Evolutionary conservation across 306 rosid species (phyloP).

Genomic region (Vicia faba): DNA sequence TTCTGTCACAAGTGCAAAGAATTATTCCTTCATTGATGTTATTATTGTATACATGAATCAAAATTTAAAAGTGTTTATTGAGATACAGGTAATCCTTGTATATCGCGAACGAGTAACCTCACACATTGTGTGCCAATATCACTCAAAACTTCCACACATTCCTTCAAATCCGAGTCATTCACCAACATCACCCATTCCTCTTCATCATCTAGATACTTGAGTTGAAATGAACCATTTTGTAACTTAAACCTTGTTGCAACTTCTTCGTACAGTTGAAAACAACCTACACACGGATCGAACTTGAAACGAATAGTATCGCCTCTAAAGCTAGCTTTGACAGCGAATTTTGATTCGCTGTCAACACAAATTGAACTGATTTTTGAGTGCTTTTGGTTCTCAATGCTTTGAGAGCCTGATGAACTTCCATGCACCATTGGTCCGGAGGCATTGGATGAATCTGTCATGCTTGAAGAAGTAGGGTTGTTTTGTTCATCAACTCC

Average conservation of each 20-base stretch:
- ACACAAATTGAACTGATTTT: conserved; percentile 43
- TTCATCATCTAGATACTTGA: conserved; percentile 86
- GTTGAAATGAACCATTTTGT: conserved; percentile 73
- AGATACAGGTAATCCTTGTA: background rate
- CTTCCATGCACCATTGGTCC: conserved; percentile 53
- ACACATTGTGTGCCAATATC: conserved; percentile 61
- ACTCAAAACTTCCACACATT: conserved; percentile 72
- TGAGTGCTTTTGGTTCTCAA: conserved; percentile 55
- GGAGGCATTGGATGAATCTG: conserved; percentile 68
- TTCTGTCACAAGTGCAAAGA: too few relatives aligned
- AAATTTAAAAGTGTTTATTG: background rate
- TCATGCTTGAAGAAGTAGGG: conserved; percentile 60
- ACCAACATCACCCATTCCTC: conserved; percentile 95
- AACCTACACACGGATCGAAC: conserved; percentile 69
- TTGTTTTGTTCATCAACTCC: conserved; percentile 57
- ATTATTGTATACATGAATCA: background rate
- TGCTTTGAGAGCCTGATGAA: conserved; percentile 72
- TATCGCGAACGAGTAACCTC: conserved; percentile 74
- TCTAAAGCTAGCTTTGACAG: conserved; percentile 74
- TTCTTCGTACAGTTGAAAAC: conserved; percentile 73
- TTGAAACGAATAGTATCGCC: conserved; percentile 84
- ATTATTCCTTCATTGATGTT: background rate
- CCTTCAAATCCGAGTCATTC: conserved; percentile 78
- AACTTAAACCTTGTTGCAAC: conserved; percentile 74
- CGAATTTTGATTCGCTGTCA: conserved; percentile 58